Evolutionary conservation across 2,329 filamentous ascomycete species (phyloP).

Genomic region (Clonostachys solani): DNA sequence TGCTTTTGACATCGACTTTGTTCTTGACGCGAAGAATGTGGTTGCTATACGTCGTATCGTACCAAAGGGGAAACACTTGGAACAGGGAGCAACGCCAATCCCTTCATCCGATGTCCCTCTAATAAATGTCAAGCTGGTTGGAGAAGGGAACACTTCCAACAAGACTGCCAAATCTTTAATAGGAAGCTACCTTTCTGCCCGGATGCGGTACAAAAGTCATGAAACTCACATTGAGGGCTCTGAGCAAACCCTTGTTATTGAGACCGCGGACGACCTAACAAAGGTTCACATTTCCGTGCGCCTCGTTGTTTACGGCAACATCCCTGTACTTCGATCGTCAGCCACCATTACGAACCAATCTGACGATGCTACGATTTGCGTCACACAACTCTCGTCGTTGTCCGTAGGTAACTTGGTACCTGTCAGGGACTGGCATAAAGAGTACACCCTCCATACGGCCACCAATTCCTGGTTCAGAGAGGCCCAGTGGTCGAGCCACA

Average conservation of each 20-base stretch:
- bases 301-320: constrained; percentile 9
- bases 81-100: too few species aligned
- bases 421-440: constrained; percentile 12
- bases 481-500: constrained; percentile 19
- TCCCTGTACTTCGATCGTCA: constrained; percentile 10
- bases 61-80: too few species aligned
- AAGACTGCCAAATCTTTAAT: constrained; percentile 18
- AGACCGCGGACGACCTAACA: constrained; percentile 7
- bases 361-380: not conserved
- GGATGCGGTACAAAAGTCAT: constrained; percentile 14
- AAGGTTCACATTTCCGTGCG: constrained; percentile 10
- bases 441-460: constrained; percentile 11
- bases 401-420: constrained; percentile 10
- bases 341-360: constrained; percentile 13
- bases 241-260: constrained; percentile 7
- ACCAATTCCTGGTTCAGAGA: constrained; percentile 25
- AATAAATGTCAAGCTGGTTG: constrained; percentile 12
- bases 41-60: too few species aligned
- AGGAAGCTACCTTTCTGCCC: constrained; percentile 12
- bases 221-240: not conserved
- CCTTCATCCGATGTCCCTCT: constrained; percentile 6
- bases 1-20: too few species aligned
- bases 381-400: constrained; percentile 15
- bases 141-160: constrained; percentile 13
- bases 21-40: too few species aligned